Conservation (phyloP, 306 rosid genomes). For the Dryas octopetala region DNA sequence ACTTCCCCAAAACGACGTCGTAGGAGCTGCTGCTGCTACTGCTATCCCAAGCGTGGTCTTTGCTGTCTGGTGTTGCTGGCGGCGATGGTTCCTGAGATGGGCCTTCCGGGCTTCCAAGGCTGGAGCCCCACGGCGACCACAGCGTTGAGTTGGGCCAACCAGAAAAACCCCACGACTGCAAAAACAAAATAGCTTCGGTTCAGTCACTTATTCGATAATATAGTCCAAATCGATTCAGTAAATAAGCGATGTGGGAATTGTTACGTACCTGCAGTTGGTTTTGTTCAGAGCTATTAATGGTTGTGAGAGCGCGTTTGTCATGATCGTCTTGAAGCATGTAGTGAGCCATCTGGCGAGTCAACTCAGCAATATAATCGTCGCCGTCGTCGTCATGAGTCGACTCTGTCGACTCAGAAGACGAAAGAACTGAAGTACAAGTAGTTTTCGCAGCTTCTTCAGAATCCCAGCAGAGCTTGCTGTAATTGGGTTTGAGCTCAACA, state of each 20-base stretch:
- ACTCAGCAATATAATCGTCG: slow-evolving; percentile 56
- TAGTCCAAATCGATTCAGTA: too few relatives aligned
- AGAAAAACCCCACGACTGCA: slow-evolving; percentile 47
- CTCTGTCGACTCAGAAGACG: slow-evolving; percentile 27
- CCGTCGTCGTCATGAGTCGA: slow-evolving; percentile 14
- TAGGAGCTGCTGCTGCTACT: neutral
- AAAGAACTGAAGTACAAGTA: neutral
- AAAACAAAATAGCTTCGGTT: neutral
- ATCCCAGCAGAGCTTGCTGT: neutral
- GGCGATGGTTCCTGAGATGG: slow-evolving; percentile 49
- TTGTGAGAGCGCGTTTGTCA: slow-evolving; percentile 11
- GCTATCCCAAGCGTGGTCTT: slow-evolving; percentile 17
- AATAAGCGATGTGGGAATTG: too few relatives aligned
- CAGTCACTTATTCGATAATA: too few relatives aligned
- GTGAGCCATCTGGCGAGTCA: slow-evolving; percentile 58
- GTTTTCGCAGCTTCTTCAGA: neutral
- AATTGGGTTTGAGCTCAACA: too few relatives aligned
- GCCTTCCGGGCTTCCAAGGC: slow-evolving; percentile 49
- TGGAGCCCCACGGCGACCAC: slow-evolving; percentile 51
- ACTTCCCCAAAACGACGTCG: slow-evolving; percentile 23
- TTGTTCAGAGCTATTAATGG: slow-evolving; percentile 22
- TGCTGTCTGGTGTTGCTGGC: slow-evolving; percentile 19
- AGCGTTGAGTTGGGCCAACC: slow-evolving; percentile 37
- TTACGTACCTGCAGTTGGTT: slow-evolving; percentile 34
- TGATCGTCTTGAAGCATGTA: slow-evolving; percentile 48